Evolutionary conservation across 768 basidiomycete species (phyloP).

Genomic region (Rhodocollybia butyracea): DNA sequence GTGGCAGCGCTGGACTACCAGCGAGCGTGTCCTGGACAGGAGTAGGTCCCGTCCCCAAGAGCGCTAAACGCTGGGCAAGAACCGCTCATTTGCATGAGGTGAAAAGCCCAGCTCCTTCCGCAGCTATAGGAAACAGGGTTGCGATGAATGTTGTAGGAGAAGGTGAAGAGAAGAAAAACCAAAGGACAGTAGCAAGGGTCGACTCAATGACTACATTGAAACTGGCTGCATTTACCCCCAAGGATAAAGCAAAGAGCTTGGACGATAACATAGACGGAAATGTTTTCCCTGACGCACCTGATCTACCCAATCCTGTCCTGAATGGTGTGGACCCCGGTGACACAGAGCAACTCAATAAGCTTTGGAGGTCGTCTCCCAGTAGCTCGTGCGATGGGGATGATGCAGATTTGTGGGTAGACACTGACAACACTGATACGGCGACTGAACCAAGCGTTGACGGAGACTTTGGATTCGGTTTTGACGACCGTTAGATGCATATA

Average conservation of each 20-base stretch:
- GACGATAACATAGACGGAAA: background rate
- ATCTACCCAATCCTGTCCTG: background rate
- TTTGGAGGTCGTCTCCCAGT: background rate
- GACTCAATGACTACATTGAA: background rate
- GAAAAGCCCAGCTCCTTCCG: constrained; percentile 15
- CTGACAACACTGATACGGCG: constrained; percentile 8
- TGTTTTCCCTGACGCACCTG: background rate
- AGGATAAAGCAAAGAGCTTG: background rate
- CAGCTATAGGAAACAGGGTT: background rate
- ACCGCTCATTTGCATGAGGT: constrained; percentile 71
- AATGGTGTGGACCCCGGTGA: background rate
- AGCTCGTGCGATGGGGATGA: background rate
- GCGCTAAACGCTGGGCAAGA: constrained; percentile 58
- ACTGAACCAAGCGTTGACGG: constrained; percentile 6
- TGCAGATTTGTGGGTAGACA: constrained; percentile 7
- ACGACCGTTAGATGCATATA: background rate
- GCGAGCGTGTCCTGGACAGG: constrained; percentile 22
- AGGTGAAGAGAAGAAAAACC: background rate
- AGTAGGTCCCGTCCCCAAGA: constrained; percentile 34
- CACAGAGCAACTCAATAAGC: too few species aligned
- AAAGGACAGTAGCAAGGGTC: background rate
- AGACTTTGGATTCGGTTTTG: background rate
- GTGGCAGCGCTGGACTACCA: constrained; percentile 13
- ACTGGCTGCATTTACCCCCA: too few species aligned
- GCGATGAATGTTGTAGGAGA: background rate